phyloP scores from a whole-genome alignment of 306 rosid species.

The Erythrophleum fordii region DNA sequence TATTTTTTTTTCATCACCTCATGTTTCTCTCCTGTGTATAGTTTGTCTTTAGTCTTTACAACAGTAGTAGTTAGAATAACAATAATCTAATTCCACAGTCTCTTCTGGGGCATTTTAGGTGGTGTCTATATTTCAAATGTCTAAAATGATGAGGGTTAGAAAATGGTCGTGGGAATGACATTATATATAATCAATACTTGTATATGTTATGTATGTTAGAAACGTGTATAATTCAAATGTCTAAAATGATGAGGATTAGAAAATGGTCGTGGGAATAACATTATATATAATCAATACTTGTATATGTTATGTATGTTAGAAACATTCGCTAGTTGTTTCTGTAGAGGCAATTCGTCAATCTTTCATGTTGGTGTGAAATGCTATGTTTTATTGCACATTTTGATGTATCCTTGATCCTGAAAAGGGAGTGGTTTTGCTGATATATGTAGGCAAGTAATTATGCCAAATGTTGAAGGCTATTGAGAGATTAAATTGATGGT shows the following conservation, averaged over 20 bases:
- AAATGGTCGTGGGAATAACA: slow-evolving; percentile 50
- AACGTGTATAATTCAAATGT: slow-evolving; percentile 60
- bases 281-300: slow-evolving; percentile 47
- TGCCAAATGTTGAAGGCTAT: not conserved
- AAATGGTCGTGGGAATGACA: slow-evolving; percentile 49
- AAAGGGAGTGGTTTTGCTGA: not conserved
- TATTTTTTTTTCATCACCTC: slow-evolving; percentile 7
- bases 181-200: slow-evolving; percentile 47
- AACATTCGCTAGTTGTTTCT: slow-evolving; percentile 25
- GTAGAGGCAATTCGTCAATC: not conserved
- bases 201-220: slow-evolving; percentile 50
- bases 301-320: slow-evolving; percentile 50
- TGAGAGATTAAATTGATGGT: too few relatives aligned
- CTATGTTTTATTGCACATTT: slow-evolving; percentile 1
- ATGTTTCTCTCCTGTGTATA: slow-evolving; percentile 53
- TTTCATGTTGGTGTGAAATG: slow-evolving; percentile 20
- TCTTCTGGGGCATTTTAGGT: slow-evolving; percentile 59
- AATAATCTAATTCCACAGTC: slow-evolving; percentile 65
- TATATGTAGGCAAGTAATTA: not conserved
- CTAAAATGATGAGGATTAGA: slow-evolving; percentile 44
- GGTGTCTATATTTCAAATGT: slow-evolving; percentile 60
- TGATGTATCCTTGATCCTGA: not conserved
- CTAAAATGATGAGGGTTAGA: slow-evolving; percentile 44
- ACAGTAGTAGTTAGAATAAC: slow-evolving; percentile 48
- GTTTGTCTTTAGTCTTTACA: slow-evolving; percentile 40